Evolutionary conservation across 1,284 basidiomycete species (phyloP), one percentile per base, ranked within the genome.

Genomic region (Bondarzewia mesenterica): DNA sequence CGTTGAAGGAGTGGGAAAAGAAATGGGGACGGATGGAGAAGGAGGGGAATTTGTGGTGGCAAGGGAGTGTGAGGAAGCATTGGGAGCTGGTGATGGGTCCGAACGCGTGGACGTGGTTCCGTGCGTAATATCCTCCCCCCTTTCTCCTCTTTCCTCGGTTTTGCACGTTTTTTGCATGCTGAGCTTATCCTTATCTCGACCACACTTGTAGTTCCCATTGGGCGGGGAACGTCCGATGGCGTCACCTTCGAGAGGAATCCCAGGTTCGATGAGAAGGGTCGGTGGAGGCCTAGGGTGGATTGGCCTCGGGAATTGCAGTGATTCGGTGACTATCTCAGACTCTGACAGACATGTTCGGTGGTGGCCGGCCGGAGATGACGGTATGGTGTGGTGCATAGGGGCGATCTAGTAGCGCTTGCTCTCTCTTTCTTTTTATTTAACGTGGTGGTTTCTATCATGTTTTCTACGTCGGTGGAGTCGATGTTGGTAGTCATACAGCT

Each of bases 41-140:
- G 20, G 89, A 93, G 59, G 91, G 86, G 0, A 85, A 93, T 61
- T 64, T 91, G 4, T 95, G 90, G 90, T 93, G 88, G 87, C 65
- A 83, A 32, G 91, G 82, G 14, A 76, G 72, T 55, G 53, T 54
- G 38, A 60, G 71, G 18, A 65, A 63, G 36, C 89, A 85, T 54
- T 93, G 87, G 87, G 75, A 77, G 56, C 74, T 77, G 46, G 80
- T 84, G 22, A 91, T 93, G 86, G 90, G 90, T 5, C 60, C 59
- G 37, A 72, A 66, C 50, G 62, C 65, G 49, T 72, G 73, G 62
- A 76, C 78, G 22, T 92, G 89, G 89, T 71, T 91, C 53, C 63
- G 86, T 89, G 61, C 73, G 85, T 80, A 16, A 23, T 43, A n/a
- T 25, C 32, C 20, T 32, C 8, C 44, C 40, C 44, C n/a, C 38